Percentiles rank a stretch among this genome's conserved stretches.
phyloP scores from a whole-genome alignment of 1,139 yeast species.

The Yamadazyma friedrichii region DNA sequence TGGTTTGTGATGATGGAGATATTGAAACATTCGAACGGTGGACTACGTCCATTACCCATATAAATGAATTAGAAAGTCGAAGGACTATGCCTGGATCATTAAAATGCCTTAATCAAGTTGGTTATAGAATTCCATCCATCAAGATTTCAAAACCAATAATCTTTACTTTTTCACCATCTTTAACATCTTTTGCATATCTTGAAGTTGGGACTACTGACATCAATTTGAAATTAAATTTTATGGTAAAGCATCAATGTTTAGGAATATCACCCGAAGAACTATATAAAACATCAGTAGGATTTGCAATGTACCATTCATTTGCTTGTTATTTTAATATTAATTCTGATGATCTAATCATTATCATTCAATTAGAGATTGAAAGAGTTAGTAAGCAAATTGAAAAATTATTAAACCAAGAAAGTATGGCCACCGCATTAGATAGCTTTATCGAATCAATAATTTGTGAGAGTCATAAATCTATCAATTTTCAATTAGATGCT shows the following conservation, averaged over 20 bases:
- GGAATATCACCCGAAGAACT: slow-evolving; percentile 29
- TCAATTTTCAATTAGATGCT: slow-evolving; percentile 63
- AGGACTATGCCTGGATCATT: slow-evolving; percentile 2
- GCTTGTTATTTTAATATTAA: slow-evolving; percentile 64
- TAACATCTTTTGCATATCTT: slow-evolving; percentile 47
- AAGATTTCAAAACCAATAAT: slow-evolving; percentile 30
- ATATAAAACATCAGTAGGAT: slow-evolving; percentile 51
- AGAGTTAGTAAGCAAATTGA: slow-evolving; percentile 20
- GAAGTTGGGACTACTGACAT: slow-evolving; percentile 19
- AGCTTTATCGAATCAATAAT: slow-evolving; percentile 46
- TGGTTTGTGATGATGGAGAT: slow-evolving; percentile 2
- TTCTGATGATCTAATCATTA: slow-evolving; percentile 64
- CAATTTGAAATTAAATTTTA: slow-evolving; percentile 28
- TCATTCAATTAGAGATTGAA: slow-evolving; percentile 48
- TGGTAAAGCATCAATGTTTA: slow-evolving; percentile 21
- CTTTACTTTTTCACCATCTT: slow-evolving; percentile 54
- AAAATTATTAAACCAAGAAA: slow-evolving; percentile 17
- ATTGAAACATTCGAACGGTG: neutral
- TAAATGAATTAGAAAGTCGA: neutral
- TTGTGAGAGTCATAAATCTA: slow-evolving; percentile 66
- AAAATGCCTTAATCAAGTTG: slow-evolving; percentile 48
- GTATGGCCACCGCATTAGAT: slow-evolving; percentile 23
- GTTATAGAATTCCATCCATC: slow-evolving; percentile 46
- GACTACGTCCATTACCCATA: too few relatives aligned
- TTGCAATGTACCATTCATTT: slow-evolving; percentile 65